Percentiles rank a stretch among this genome's conserved stretches.
These are phyloP conservation scores for Scedosporium minutisporum DNA, from an alignment of 2,329 filamentous ascomycete species.

Conservation along the genomic window DNA sequence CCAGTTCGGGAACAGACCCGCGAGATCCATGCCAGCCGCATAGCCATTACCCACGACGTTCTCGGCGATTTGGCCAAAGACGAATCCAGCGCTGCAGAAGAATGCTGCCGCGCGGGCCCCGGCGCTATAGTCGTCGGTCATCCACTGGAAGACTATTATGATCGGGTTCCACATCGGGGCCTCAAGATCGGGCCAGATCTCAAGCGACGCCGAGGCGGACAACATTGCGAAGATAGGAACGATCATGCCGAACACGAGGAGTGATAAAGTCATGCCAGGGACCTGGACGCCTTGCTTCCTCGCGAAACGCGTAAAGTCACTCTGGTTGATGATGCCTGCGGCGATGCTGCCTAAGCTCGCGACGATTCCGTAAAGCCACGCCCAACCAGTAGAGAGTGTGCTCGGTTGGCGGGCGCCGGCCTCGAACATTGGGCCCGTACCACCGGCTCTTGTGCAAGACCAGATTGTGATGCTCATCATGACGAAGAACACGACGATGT, in stretches of 20 bases:
- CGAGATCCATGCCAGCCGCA: constrained; percentile 19
- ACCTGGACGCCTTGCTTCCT: constrained; percentile 14
- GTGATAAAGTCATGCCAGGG: constrained; percentile 16
- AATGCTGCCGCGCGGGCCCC: constrained; percentile 18
- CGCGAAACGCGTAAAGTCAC: constrained; percentile 20
- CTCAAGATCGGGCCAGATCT: constrained; percentile 15
- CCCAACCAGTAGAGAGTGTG: constrained; percentile 15
- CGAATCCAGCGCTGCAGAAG: constrained; percentile 17
- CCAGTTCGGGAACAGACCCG: constrained; percentile 17
- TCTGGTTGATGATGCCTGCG: constrained; percentile 19
- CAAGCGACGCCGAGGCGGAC: constrained; percentile 17
- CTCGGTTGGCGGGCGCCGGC: constrained; percentile 13
- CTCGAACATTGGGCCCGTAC: constrained; percentile 33
- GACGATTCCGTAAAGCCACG: constrained; percentile 21
- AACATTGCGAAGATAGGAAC: constrained; percentile 17
- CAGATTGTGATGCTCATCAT: constrained; percentile 41
- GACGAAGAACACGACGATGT: constrained; percentile 30
- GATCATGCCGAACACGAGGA: constrained; percentile 19
- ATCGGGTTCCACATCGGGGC: constrained; percentile 12
- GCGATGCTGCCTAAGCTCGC: constrained; percentile 18
- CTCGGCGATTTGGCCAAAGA: constrained; percentile 19
- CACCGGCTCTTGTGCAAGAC: constrained; percentile 31
- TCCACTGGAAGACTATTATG: constrained; percentile 15
- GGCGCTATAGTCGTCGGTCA: constrained; percentile 17
- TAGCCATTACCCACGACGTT: constrained; percentile 20